Conservation (phyloP, 2,329 filamentous ascomycete genomes). For the Metarhizium rileyi region DNA sequence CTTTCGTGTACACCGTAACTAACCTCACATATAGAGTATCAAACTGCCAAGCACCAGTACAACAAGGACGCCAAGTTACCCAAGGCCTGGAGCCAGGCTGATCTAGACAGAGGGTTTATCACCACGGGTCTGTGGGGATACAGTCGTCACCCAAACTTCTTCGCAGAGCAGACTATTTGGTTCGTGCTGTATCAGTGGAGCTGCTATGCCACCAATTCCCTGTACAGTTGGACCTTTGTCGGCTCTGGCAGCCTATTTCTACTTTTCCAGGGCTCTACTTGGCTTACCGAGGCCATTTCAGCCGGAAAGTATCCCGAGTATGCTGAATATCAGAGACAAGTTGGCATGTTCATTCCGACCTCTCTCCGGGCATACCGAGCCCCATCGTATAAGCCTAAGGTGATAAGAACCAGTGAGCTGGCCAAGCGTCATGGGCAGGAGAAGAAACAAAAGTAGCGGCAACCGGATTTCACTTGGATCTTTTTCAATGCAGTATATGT, state of each 20-base stretch:
- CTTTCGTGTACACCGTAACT: neutral
- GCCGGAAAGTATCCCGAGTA: slow-evolving; percentile 83
- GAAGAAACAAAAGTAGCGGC: slow-evolving; percentile 24
- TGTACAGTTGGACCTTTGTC: slow-evolving; percentile 68
- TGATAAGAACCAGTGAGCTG: slow-evolving; percentile 42
- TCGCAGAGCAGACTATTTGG: slow-evolving; percentile 88
- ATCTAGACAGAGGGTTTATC: slow-evolving; percentile 84
- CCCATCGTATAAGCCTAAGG: slow-evolving; percentile 28
- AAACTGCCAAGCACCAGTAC: slow-evolving; percentile 71
- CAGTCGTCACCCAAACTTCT: slow-evolving; percentile 90
- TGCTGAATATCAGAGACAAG: slow-evolving; percentile 67
- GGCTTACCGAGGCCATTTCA: slow-evolving; percentile 76
- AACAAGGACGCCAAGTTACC: slow-evolving; percentile 63
- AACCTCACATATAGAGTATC: slow-evolving; percentile 48
- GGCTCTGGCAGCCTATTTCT: slow-evolving; percentile 62
- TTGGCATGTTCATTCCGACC: slow-evolving; percentile 74
- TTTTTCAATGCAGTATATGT: neutral
- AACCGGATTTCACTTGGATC: no score
- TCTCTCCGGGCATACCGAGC: slow-evolving; percentile 33
- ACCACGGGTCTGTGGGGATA: slow-evolving; percentile 77
- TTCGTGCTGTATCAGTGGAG: slow-evolving; percentile 80
- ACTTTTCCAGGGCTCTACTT: slow-evolving; percentile 84
- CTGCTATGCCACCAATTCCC: slow-evolving; percentile 59
- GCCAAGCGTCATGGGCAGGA: slow-evolving; percentile 33
- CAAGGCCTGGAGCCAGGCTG: slow-evolving; percentile 52